phyloP scores from a whole-genome alignment of 2,329 filamentous ascomycete genomes.

The Microsporum ferrugineum region DNA sequence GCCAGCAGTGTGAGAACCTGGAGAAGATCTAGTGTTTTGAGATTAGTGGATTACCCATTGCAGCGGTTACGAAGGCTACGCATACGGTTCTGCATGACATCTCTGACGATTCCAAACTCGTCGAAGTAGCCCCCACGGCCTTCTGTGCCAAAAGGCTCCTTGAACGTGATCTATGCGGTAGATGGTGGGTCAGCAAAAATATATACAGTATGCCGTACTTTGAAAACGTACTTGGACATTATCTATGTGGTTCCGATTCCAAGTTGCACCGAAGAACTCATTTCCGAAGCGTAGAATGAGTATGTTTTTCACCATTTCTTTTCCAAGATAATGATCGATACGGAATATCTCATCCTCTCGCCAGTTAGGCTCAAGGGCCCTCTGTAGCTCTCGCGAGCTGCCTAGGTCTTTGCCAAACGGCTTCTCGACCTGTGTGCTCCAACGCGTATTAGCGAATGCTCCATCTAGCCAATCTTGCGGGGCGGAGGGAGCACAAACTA shows the following conservation, averaged over 20 bases:
- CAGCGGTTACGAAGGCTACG: conserved; percentile 9
- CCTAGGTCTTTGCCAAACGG: conserved; percentile 95
- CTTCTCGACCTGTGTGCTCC: conserved; percentile 69
- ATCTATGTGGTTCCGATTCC: conserved; percentile 99
- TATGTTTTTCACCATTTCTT: conserved; percentile 99
- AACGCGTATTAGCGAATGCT: too few relatives aligned
- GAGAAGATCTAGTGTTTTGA: conserved; percentile 52
- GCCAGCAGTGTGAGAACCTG: conserved; percentile 92
- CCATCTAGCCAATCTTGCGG: too few relatives aligned
- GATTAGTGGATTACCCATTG: background rate
- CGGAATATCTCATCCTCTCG: conserved; percentile 98
- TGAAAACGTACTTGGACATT: conserved; percentile 60
- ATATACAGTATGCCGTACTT: too few relatives aligned
- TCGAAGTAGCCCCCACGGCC: conserved; percentile 98
- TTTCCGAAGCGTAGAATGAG: conserved; percentile 96
- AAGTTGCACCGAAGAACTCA: conserved; percentile 95
- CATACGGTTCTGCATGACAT: conserved; percentile 96
- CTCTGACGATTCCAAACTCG: conserved; percentile 97
- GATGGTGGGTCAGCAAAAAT: conserved; percentile 3
- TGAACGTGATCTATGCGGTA: conserved; percentile 68
- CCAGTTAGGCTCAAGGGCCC: conserved; percentile 93
- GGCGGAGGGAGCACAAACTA: conserved; percentile 48
- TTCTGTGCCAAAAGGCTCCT: conserved; percentile 97
- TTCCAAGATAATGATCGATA: conserved; percentile 98
- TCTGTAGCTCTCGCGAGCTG: conserved; percentile 88